Evolutionary conservation across 495 filamentous ascomycete species (phyloP).

Genomic region (Aspergillus taichungensis): DNA sequence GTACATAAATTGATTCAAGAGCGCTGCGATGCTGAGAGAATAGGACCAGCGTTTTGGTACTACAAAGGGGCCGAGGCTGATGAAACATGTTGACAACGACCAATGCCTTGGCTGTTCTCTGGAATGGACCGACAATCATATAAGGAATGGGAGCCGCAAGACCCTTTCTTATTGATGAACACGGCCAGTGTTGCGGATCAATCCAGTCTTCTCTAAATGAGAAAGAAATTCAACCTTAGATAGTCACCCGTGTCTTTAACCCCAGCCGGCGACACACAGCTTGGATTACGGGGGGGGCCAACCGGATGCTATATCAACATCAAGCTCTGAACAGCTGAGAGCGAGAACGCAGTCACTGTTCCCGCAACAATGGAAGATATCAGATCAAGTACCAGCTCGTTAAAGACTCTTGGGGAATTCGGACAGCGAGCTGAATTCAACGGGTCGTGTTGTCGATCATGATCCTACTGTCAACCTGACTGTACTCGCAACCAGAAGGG

Average conservation of each 20-base stretch:
- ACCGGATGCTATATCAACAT: too few relatives aligned
- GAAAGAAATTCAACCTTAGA: background rate
- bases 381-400: too few relatives aligned
- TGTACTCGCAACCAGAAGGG: background rate
- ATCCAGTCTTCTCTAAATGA: background rate
- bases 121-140: too few relatives aligned
- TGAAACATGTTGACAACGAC: background rate
- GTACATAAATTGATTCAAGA: too few relatives aligned
- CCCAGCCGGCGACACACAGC: background rate
- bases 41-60: background rate
- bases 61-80: background rate
- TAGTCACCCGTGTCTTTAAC: background rate
- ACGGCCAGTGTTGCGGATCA: background rate
- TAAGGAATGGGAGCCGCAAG: background rate
- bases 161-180: background rate
- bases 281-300: background rate
- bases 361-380: too few relatives aligned
- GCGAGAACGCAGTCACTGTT: too few relatives aligned
- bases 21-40: background rate
- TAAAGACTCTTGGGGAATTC: too few relatives aligned
- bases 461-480: too few relatives aligned
- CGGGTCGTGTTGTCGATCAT: too few relatives aligned
- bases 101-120: background rate
- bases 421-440: too few relatives aligned
- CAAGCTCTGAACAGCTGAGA: too few relatives aligned